A percentile compares a stretch with the other conserved stretches of the same genome.
These are phyloP conservation scores for Trypanosoma rangeli DNA, from an alignment of 208 protist genomes.

Conservation along the genomic window DNA sequence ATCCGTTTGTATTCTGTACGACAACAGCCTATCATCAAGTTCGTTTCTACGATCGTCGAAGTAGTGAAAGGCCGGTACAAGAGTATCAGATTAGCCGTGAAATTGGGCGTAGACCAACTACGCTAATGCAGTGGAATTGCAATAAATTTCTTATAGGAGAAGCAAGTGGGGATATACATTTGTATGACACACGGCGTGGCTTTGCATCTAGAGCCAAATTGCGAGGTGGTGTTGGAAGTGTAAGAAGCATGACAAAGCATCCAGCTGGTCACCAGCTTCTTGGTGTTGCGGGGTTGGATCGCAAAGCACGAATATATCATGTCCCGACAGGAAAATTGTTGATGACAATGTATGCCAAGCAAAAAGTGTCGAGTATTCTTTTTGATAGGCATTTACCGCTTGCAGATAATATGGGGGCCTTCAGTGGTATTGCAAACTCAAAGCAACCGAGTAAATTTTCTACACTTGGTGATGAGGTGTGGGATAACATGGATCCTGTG, in stretches of 20 bases:
- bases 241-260: constrained; percentile 79
- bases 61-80: constrained; percentile 72
- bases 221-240: constrained; percentile 81
- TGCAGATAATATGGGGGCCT: constrained; percentile 57
- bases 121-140: constrained; percentile 80
- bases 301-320: constrained; percentile 80
- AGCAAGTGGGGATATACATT: constrained; percentile 79
- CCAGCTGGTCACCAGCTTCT: constrained; percentile 80
- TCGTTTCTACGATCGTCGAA: constrained; percentile 79
- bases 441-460: constrained; percentile 66
- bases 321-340: constrained; percentile 82
- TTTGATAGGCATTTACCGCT: constrained; percentile 67
- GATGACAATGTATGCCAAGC: constrained; percentile 72
- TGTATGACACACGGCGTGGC: constrained; percentile 84
- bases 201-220: constrained; percentile 83
- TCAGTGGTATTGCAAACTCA: constrained; percentile 60
- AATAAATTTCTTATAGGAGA: constrained; percentile 89
- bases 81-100: constrained; percentile 81
- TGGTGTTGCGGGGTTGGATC: constrained; percentile 68
- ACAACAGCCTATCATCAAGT: constrained; percentile 83
- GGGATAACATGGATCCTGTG: constrained; percentile 88
- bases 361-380: constrained; percentile 62
- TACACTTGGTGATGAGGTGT: constrained; percentile 69
- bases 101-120: constrained; percentile 76
- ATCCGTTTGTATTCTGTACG: constrained; percentile 76